phyloP scores from a whole-genome alignment of 192 early-diverging fungal genomes.

The Fimicolochytrium jonesii region DNA sequence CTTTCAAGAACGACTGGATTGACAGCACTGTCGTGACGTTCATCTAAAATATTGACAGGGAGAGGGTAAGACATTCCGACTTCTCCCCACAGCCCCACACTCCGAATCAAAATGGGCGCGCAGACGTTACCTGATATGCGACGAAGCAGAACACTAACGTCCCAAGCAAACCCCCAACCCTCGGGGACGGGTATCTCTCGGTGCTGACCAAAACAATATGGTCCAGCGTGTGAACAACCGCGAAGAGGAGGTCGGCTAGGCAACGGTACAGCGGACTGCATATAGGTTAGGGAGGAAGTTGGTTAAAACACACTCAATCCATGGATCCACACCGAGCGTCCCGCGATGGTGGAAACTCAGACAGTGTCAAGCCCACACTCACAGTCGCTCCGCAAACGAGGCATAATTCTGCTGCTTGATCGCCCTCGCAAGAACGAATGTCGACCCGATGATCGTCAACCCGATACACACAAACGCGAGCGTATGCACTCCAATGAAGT shows the following conservation, averaged over 20 bases:
- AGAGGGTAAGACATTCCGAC: too few species aligned
- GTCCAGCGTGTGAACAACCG: background rate
- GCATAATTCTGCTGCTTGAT: background rate
- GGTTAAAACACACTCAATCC: too few species aligned
- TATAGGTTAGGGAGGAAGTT: too few species aligned
- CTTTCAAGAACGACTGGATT: background rate
- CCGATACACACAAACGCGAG: slow-evolving; percentile 6
- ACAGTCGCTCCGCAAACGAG: slow-evolving; percentile 9
- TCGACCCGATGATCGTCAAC: background rate
- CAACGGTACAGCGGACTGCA: slow-evolving; percentile 8
- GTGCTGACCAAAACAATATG: background rate
- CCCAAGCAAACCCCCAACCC: background rate
- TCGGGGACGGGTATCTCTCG: background rate
- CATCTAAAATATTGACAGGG: slow-evolving; percentile 9
- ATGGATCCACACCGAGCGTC: too few species aligned
- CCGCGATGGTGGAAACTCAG: too few species aligned
- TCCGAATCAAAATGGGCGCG: too few species aligned
- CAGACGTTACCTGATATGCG: slow-evolving; percentile 11
- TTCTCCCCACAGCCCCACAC: too few species aligned
- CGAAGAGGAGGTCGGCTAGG: slow-evolving; percentile 8
- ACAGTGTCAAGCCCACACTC: too few species aligned
- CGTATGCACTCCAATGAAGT: slow-evolving; percentile 6
- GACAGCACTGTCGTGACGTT: slow-evolving; percentile 1
- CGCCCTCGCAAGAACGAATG: background rate
- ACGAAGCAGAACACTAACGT: slow-evolving; percentile 1